Conservation (phyloP, 106 monocot species). For the Dendrobium huoshanense region DNA sequence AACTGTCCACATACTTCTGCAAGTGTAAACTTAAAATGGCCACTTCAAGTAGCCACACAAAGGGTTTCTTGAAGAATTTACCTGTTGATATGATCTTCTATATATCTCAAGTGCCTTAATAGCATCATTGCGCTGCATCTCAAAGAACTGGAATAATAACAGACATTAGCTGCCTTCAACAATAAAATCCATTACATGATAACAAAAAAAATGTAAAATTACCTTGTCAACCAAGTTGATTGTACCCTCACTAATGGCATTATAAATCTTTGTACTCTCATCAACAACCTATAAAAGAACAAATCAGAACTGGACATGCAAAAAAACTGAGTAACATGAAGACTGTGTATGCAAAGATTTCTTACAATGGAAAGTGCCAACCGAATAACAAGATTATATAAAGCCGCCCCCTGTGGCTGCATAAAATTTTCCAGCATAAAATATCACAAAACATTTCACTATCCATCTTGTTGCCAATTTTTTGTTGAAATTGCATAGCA, state of each 20-base stretch:
- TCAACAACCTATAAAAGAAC: conserved; percentile 54
- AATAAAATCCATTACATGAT: neutral
- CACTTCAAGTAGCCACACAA: neutral
- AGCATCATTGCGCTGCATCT: conserved; percentile 90
- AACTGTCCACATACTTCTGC: too few relatives aligned
- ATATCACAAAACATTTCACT: neutral
- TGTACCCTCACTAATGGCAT: conserved; percentile 81
- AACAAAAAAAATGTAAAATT: conserved; percentile 1
- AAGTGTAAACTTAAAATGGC: neutral
- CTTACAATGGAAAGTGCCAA: conserved; percentile 54
- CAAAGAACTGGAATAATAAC: conserved; percentile 71
- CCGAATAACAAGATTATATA: conserved; percentile 48
- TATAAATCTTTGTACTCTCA: conserved; percentile 82
- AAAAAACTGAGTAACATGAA: neutral
- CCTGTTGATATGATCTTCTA: conserved; percentile 70
- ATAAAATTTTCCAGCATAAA: conserved; percentile 19
- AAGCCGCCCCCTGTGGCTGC: conserved; percentile 67
- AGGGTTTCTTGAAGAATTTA: conserved; percentile 14
- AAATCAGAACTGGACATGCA: neutral
- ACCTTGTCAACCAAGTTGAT: conserved; percentile 96
- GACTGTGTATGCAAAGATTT: neutral
- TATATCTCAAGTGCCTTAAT: conserved; percentile 87
- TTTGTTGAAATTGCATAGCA: neutral
- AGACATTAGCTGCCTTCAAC: neutral
- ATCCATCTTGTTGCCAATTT: neutral